Evolutionary conservation across 345 rosid genomes (phyloP), one percentile per base, ranked within the genome.

Genomic region (Populus alba): DNA sequence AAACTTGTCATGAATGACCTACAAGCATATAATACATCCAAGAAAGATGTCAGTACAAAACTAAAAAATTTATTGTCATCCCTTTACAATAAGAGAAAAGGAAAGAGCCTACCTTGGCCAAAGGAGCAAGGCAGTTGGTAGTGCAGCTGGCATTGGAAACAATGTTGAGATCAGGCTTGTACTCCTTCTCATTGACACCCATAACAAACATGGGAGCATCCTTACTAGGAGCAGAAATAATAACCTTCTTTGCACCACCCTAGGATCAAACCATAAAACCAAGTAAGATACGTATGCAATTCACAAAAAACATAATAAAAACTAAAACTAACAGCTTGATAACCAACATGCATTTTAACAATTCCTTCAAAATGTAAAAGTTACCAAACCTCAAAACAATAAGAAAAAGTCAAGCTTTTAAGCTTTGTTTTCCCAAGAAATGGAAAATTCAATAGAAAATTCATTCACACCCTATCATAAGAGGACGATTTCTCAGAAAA

Each of bases 141-240:
- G 94, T 90, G 91, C 92, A 90, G 84, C 94, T 90, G 74, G 92
- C 94, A 71, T 90, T 90, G 75, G 92, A 89, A 47, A 89, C 90
- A 53, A 90, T 81, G 67, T 81, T 9, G 25, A 90, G 86, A 43
- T 87, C 90, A 27, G 87, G 22, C 51, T 84, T 85, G 85, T 87
- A 89, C 6, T 86, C 88, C 77, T 89, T 86, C 83, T 89, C 90
- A 55, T 90, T 90, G 77, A 90, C 92, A 81, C 94, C 94, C 25
- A 90, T 85, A 78, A 89, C 92, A 79, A 90, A 90, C 94, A 90
- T 90, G 74, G 94, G 94, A 35, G 94, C 94, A 82, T 89, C 91
- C 82, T 86, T 86, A 70, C 92, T 90, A 2, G 89, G 91, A 18
- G 88, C 94, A 79, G 90, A 89, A 63, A 90, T 86, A 23, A 90